phyloP scores from a whole-genome alignment of 169 alveolate species.

The Plasmodium gallinaceum region DNA sequence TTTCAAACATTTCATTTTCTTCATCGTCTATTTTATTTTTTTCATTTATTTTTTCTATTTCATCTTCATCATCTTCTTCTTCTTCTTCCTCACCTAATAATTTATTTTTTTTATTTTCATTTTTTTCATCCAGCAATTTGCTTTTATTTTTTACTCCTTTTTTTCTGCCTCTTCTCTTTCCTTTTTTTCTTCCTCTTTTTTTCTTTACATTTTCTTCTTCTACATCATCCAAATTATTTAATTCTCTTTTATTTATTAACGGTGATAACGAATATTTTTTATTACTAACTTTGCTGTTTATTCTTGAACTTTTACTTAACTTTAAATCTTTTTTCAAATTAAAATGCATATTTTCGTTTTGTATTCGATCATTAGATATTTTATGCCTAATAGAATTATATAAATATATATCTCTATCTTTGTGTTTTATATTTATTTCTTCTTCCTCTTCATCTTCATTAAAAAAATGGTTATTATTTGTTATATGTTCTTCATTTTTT shows the following conservation, averaged over 20 bases:
- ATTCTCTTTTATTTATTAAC: not conserved
- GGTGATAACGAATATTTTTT: not conserved
- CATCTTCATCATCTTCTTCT: constrained; percentile 1
- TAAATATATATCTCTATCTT: not conserved
- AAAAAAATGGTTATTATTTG: not conserved
- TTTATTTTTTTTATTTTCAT: not conserved
- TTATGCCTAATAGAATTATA: no score
- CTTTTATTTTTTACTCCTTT: constrained; percentile 44
- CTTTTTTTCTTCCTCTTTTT: constrained; percentile 48
- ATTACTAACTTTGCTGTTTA: not conserved
- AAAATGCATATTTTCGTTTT: not conserved
- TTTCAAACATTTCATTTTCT: constrained; percentile 33
- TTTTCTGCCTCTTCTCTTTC: constrained; percentile 57
- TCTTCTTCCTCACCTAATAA: not conserved
- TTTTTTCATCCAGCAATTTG: constrained; percentile 1
- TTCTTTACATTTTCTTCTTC: constrained; percentile 15
- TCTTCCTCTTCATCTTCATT: not conserved
- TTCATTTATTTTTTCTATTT: not conserved
- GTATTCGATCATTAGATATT: no score
- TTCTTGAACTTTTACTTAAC: not conserved
- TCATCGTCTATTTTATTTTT: constrained; percentile 7
- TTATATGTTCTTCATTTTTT: constrained; percentile 1
- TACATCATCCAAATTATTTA: not conserved
- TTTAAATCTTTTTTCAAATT: constrained; percentile 3
- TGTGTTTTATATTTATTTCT: not conserved